phyloP scores from a whole-genome alignment of 2,329 filamentous ascomycete genomes.

The Amphichorda felina region DNA sequence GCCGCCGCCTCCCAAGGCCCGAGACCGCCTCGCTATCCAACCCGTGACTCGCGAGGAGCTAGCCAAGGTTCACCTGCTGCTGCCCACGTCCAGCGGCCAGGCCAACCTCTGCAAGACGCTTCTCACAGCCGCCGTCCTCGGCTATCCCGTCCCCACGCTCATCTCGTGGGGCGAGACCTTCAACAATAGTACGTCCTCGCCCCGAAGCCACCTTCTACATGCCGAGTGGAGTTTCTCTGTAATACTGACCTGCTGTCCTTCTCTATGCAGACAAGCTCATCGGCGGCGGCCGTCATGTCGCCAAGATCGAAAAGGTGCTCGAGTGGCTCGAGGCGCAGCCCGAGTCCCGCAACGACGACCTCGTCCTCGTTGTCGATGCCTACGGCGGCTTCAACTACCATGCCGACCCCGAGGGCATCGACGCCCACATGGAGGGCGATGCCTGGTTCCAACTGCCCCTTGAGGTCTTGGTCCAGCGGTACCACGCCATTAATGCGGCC shows the following conservation, averaged over 20 bases:
- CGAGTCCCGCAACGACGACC: slow-evolving; percentile 12
- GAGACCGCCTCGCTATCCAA: slow-evolving; percentile 1
- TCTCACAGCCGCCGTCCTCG: slow-evolving; percentile 13
- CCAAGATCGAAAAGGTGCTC: slow-evolving; percentile 14
- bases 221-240: background rate
- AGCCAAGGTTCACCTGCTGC: slow-evolving; percentile 11
- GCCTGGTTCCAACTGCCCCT: slow-evolving; percentile 20
- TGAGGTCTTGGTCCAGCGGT: slow-evolving; percentile 13
- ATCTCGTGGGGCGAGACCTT: slow-evolving; percentile 5
- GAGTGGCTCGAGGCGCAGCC: slow-evolving; percentile 13
- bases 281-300: slow-evolving; percentile 15
- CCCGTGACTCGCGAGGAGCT: slow-evolving; percentile 1
- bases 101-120: slow-evolving; percentile 18
- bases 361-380: slow-evolving; percentile 16
- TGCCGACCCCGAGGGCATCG: background rate
- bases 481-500: slow-evolving; percentile 10
- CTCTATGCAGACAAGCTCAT: slow-evolving; percentile 1
- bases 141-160: slow-evolving; percentile 15
- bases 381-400: slow-evolving; percentile 9
- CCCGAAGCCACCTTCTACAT: background rate
- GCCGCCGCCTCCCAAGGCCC: background rate
- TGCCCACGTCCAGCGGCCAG: slow-evolving; percentile 12
- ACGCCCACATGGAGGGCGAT: slow-evolving; percentile 8
- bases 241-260: background rate
- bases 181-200: background rate